Conservation (phyloP, 257 asterid genomes). For the Rubia yunnanensis region DNA sequence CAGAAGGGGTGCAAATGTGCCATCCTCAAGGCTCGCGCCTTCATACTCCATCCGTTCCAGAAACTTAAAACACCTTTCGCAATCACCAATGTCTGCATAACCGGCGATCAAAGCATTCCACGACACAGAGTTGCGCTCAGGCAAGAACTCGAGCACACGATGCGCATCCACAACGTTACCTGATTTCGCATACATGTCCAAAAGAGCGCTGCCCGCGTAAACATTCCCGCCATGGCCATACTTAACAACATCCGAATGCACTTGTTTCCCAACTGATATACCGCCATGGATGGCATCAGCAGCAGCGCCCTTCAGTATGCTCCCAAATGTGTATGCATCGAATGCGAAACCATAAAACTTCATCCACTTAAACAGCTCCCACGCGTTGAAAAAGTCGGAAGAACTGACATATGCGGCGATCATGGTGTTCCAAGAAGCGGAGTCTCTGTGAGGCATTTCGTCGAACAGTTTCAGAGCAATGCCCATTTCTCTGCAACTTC, state of each 20-base stretch:
- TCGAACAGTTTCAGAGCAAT: slow-evolving; percentile 59
- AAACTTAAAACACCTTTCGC: slow-evolving; percentile 33
- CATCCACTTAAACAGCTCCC: slow-evolving; percentile 55
- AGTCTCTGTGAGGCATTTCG: slow-evolving; percentile 66
- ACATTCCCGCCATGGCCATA: slow-evolving; percentile 53
- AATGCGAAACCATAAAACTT: slow-evolving; percentile 35
- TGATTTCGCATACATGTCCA: slow-evolving; percentile 75
- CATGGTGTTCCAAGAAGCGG: slow-evolving; percentile 77
- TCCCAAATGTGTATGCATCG: slow-evolving; percentile 65
- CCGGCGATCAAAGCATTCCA: slow-evolving; percentile 88
- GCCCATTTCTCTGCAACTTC: slow-evolving; percentile 37
- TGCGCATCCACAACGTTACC: slow-evolving; percentile 48
- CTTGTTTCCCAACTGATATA: slow-evolving; percentile 39
- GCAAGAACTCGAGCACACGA: slow-evolving; percentile 48
- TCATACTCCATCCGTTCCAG: slow-evolving; percentile 52
- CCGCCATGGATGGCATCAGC: slow-evolving; percentile 25
- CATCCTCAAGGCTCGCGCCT: slow-evolving; percentile 53
- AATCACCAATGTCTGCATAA: slow-evolving; percentile 45
- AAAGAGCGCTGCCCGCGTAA: slow-evolving; percentile 63
- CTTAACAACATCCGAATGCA: slow-evolving; percentile 66
- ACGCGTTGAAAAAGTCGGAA: slow-evolving; percentile 32
- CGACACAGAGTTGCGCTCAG: slow-evolving; percentile 55
- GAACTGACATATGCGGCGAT: slow-evolving; percentile 54
- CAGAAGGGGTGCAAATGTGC: slow-evolving; percentile 67
- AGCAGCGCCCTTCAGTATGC: slow-evolving; percentile 70